Percentiles rank a stretch among this genome's conserved stretches.
Evolutionary conservation across 2,329 filamentous ascomycete species (phyloP).

Genomic region (Pyrenochaeta sp.): DNA sequence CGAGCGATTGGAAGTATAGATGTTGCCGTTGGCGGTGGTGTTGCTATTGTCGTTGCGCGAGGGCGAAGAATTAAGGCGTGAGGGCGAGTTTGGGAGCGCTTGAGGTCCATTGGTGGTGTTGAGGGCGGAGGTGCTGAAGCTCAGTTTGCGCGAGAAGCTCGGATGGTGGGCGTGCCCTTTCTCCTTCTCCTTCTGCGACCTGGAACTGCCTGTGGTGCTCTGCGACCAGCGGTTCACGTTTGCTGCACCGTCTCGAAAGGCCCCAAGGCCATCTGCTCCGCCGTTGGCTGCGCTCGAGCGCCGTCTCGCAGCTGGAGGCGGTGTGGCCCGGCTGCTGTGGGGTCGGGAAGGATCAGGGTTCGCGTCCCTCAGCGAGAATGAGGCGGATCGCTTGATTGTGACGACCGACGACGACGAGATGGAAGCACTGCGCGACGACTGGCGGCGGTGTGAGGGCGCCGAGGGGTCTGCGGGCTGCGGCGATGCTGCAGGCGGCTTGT

Average conservation of each 20-base stretch:
- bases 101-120: slow-evolving; percentile 45
- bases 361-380: slow-evolving; percentile 48
- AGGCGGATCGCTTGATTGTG: slow-evolving; percentile 54
- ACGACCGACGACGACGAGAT: slow-evolving; percentile 54
- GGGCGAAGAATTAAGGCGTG: slow-evolving; percentile 36
- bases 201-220: slow-evolving; percentile 61
- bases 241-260: slow-evolving; percentile 55
- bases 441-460: slow-evolving; percentile 30
- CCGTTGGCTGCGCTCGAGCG: slow-evolving; percentile 53
- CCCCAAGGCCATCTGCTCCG: slow-evolving; percentile 48
- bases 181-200: slow-evolving; percentile 36
- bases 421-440: slow-evolving; percentile 54
- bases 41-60: slow-evolving; percentile 13
- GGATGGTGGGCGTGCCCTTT: slow-evolving; percentile 34
- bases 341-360: slow-evolving; percentile 29
- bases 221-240: slow-evolving; percentile 68
- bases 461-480: slow-evolving; percentile 22
- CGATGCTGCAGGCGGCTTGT: slow-evolving; percentile 18
- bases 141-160: slow-evolving; percentile 50
- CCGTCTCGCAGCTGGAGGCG: slow-evolving; percentile 39
- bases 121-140: slow-evolving; percentile 45
- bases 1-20: slow-evolving; percentile 33
- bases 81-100: slow-evolving; percentile 44
- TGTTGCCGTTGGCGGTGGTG: slow-evolving; percentile 5
- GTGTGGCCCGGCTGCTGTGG: slow-evolving; percentile 37